Base-by-base conservation (phyloP, 1,284 basidiomycete species). In the Vanrija humicola region DNA sequence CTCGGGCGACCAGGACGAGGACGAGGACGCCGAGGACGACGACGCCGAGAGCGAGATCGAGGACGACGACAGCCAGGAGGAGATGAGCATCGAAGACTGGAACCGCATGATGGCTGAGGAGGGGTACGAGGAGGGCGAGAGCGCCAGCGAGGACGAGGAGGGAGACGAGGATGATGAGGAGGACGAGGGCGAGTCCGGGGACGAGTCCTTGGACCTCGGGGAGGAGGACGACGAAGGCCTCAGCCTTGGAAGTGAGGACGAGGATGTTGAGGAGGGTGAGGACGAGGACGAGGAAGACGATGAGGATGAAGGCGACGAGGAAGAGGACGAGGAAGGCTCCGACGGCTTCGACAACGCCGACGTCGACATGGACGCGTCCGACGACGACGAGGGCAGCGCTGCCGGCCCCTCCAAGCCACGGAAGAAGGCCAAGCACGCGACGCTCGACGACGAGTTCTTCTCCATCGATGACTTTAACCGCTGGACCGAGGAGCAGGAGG, bases 371-470 rank as follows among this genome's bases (percentile, higher is more conserved):
- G 55, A 51, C 43, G 46, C 34, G 16, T 60, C 62, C 23, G 50
- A 59, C 38, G 58, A 59, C 50, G 55, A 55, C 38, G 21, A 23
- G 21, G 49, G 55, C 19, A 46, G 54, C 45, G 46, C 64, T 39
- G 63, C 75, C 56, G 65, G 75, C 48, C 76, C 72, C 45, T 72
- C 77, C 55, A 52, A 68, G 42, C 50, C 56, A 10, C 54, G 52
- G 38, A 59, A 10, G 64, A 59, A 66, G 57, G 47, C 59, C 21
- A 73, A 74, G 54, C 81, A 84, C 61, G 80, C 85, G 6, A 83
- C 82, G 46, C 82, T 98, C n/a, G 88, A 98, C 75, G 95, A 98
- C 72, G 85, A 82, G 25, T 98, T 98, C 79, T 98, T 98, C 77
- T 84, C 89, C 54, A 83, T 98, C 53, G 85, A 86, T 52, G 82